Evolutionary conservation across 306 rosid species (phyloP), one percentile per base, ranked within the genome.

Genomic region (Fagus sylvatica): DNA sequence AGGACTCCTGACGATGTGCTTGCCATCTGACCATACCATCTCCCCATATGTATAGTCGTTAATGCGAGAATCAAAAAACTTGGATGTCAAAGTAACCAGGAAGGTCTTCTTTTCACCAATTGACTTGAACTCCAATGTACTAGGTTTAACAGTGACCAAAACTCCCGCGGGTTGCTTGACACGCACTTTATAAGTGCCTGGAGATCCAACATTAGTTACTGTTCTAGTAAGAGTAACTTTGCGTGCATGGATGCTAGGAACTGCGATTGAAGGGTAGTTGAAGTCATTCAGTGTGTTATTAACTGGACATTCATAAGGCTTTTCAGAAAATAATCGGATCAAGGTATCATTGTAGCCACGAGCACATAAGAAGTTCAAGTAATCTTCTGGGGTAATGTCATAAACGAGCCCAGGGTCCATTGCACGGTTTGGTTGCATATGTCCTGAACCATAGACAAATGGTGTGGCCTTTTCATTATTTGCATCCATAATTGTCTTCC

Each of bases 351-450:
- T 81, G 84, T 91, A 88, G 72, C 90, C 88, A 41, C 69, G 84
- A 66, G 84, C 84, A 48, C 97, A 91, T 64, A 91, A 70, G 79
- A 81, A 82, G 82, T 89, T 86, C 73, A 91, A 53, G 84, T 88
- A 88, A 60, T 89, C 94, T 6, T 72, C 16, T 0, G 33, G 41
- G 3, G 76, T 64, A 1, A 84, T 67, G 79, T 89, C 89, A 65
- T 91, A 91, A 41, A 91, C 69, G 4, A 91, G 92, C 62, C 94
- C 97, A 0, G 94, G 97, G 65, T 86, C 77, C 46, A n/a, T 70
- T 4, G 91, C 97, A 4, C 2, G 68, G 81, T 88, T 89, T 3
- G 97, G 92, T 41, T 54, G 74, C 51, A 91, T 69, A 9, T 88
- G 89, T 12, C 94, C 97, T 4, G 89, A 69, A 4, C 97, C 97